Percentiles rank a stretch among this genome's conserved stretches.
phyloP scores from a whole-genome alignment of 805 yeast species.

The Yamadazyma sp. region DNA sequence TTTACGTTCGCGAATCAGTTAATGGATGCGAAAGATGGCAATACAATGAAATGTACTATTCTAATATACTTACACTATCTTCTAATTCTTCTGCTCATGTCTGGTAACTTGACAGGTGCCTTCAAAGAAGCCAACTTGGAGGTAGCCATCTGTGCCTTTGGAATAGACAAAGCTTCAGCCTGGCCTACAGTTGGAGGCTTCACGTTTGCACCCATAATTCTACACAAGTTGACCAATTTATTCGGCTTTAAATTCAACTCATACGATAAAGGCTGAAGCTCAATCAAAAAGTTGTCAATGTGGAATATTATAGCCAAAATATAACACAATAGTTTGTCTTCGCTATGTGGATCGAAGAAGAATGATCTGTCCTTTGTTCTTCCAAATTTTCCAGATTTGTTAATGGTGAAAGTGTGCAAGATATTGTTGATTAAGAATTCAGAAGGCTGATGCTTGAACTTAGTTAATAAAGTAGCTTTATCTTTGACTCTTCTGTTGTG shows the following conservation, averaged over 20 bases:
- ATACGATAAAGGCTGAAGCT: constrained; percentile 76
- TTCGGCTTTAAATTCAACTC: constrained; percentile 82
- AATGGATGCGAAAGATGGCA: background rate
- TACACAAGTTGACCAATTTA: constrained; percentile 64
- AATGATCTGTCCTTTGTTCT: constrained; percentile 75
- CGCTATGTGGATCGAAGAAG: constrained; percentile 81
- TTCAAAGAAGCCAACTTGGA: constrained; percentile 80
- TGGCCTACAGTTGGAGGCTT: constrained; percentile 71
- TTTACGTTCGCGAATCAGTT: background rate
- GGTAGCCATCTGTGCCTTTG: constrained; percentile 56
- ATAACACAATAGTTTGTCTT: constrained; percentile 82
- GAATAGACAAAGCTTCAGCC: constrained; percentile 70
- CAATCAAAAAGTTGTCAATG: constrained; percentile 72
- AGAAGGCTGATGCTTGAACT: constrained; percentile 65
- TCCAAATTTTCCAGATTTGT: constrained; percentile 64
- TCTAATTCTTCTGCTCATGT: constrained; percentile 64
- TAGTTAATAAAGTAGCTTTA: constrained; percentile 59
- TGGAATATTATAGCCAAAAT: constrained; percentile 71
- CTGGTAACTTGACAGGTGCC: constrained; percentile 90
- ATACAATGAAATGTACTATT: background rate
- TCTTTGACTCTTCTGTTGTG: constrained; percentile 62
- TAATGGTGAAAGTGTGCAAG: constrained; percentile 67
- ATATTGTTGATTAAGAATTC: constrained; percentile 70
- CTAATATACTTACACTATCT: constrained; percentile 4
- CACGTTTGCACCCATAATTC: constrained; percentile 78